These are phyloP conservation scores for Pterulicium gracile DNA, from an alignment of 1,284 basidiomycete species.

Conservation along the genomic window DNA sequence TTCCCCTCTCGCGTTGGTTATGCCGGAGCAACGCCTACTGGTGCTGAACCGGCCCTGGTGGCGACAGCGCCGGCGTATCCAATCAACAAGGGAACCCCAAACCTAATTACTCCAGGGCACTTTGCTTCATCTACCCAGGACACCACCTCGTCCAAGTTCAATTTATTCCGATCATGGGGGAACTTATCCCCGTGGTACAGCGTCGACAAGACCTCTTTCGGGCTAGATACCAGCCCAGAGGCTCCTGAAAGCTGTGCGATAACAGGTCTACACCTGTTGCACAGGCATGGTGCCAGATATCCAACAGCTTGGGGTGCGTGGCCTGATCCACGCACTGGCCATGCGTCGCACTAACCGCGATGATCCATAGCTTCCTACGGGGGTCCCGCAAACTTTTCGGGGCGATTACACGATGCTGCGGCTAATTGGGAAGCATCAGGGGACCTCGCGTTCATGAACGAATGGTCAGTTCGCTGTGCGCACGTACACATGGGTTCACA, in stretches of 20 bases:
- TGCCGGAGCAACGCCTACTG: slow-evolving; percentile 75
- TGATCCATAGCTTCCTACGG: slow-evolving; percentile 42
- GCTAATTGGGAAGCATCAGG: slow-evolving; percentile 53
- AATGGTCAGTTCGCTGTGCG: slow-evolving; percentile 37
- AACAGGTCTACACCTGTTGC: slow-evolving; percentile 66
- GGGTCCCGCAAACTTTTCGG: slow-evolving; percentile 55
- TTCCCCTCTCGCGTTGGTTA: slow-evolving; percentile 76
- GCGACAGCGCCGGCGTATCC: slow-evolving; percentile 72
- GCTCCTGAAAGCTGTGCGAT: slow-evolving; percentile 61
- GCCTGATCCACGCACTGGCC: neutral
- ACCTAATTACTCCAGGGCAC: slow-evolving; percentile 47
- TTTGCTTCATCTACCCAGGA: slow-evolving; percentile 44
- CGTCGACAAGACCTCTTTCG: slow-evolving; percentile 57
- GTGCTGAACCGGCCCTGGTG: slow-evolving; percentile 70
- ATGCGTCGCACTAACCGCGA: neutral
- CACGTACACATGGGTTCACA: neutral
- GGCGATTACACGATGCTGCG: slow-evolving; percentile 41
- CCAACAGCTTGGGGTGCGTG: slow-evolving; percentile 59
- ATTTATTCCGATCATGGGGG: slow-evolving; percentile 71
- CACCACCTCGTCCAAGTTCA: slow-evolving; percentile 29
- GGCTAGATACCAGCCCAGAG: slow-evolving; percentile 59
- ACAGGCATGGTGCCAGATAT: slow-evolving; percentile 75
- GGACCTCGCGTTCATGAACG: slow-evolving; percentile 62
- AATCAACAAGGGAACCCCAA: slow-evolving; percentile 16
- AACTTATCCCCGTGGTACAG: slow-evolving; percentile 82